Evolutionary conservation across 176 grass and related monocot species (phyloP), one percentile per base, ranked within the genome.

Genomic region (Thalia dealbata): DNA sequence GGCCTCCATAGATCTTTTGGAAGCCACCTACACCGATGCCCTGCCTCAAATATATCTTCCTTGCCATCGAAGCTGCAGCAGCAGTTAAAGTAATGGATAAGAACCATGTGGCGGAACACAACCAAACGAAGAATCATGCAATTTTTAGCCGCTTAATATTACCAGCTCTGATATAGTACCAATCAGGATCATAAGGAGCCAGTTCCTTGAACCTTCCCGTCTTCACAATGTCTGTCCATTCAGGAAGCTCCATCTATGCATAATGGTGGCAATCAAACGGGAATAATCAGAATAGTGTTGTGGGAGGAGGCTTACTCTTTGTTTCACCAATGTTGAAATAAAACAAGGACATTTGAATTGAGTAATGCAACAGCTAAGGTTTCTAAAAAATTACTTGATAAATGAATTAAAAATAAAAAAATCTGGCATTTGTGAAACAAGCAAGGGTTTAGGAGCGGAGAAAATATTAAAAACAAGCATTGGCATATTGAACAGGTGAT

Each of bases 201-300:
- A 68, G 65, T 43, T 68, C 65, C 65, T 68, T 68, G 65, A 68
- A 68, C 21, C 65, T 68, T 45, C 65, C 65, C 42, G 65, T 68
- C 19, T 68, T 68, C 38, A 68, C 65, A 45, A 68, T n/a, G 27
- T 68, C 65, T 13, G 38, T 14, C 65, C 65, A 68, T 13, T 68
- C 65, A 14, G 65, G 65, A 68, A 68, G 65, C 65, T 68, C 65
- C 28, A 68, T 24, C 65, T 68, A 68, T 68, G 8, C 8, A 68
- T n/a, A 22, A 44, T 44, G 10, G 7, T 8, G 3, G 18, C 7
- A 48, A 6, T 7, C 19, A n/a, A n/a, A 58, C 1, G 4, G 16
- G 7, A 16, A 38, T 38, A 58, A 58, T 58, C 54, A 58, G 16
- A 3, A 58, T 58, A 58, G 22, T 8, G 11, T 48, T n/a, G 7